These are phyloP conservation scores for Phaeophleospora eucalypticola DNA, from an alignment of 2,329 filamentous ascomycete species.

Conservation along the genomic window DNA sequence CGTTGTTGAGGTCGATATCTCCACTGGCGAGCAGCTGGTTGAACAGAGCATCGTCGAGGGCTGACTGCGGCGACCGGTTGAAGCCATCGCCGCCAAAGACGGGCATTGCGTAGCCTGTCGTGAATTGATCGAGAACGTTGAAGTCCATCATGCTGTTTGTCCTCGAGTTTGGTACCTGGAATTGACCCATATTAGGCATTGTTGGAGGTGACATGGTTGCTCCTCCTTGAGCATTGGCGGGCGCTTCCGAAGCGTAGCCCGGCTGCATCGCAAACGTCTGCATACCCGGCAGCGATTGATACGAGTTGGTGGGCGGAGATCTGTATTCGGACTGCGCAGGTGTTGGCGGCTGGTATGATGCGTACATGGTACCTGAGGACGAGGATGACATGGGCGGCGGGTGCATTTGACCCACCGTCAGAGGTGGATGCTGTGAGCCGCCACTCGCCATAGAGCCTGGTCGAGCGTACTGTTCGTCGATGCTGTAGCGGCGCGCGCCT, in stretches of 20 bases:
- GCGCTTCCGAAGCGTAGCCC: constrained; percentile 3
- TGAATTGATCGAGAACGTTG: constrained; percentile 42
- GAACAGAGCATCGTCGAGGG: constrained; percentile 27
- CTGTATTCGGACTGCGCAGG: constrained; percentile 11
- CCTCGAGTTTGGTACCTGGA: constrained; percentile 20
- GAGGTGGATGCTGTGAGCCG: constrained; percentile 7
- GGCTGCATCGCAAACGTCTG: constrained; percentile 26
- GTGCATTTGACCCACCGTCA: constrained; percentile 25
- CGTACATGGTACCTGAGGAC: constrained; percentile 14
- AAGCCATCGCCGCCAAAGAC: constrained; percentile 79
- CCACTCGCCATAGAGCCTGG: constrained; percentile 14
- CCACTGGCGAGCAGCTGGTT: constrained; percentile 23
- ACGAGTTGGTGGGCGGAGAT: constrained; percentile 17
- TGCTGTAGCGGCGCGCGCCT: constrained; percentile 20
- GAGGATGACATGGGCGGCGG: constrained; percentile 24
- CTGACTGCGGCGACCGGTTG: constrained; percentile 65
- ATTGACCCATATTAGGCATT: constrained; percentile 19
- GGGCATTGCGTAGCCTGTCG: constrained; percentile 64
- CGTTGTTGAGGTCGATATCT: constrained; percentile 11
- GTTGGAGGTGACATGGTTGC: constrained; percentile 24
- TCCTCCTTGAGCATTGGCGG: constrained; percentile 10
- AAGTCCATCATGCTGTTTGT: constrained; percentile 26
- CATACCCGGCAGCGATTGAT: constrained; percentile 22
- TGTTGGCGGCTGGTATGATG: constrained; percentile 19
- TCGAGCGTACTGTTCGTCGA: constrained; percentile 18